A percentile compares a stretch with the other conserved stretches of the same genome.
Conservation (phyloP, 768 basidiomycete genomes). For the Mycena maculata region DNA sequence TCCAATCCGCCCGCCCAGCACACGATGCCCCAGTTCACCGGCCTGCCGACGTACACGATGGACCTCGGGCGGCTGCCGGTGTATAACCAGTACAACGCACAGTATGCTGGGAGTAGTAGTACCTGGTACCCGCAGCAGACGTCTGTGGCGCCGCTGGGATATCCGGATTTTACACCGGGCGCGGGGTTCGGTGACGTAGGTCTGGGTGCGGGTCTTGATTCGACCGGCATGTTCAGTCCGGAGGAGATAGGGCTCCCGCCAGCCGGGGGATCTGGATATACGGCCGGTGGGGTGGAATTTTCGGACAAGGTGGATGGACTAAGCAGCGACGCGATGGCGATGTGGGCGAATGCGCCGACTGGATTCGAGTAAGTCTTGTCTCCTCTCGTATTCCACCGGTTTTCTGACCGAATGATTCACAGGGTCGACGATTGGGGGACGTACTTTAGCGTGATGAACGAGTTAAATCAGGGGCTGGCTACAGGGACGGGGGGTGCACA, state of each 20-base stretch:
- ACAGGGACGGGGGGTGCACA: too few species aligned
- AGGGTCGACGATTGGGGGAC: constrained; percentile 21
- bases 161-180: constrained; percentile 15
- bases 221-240: background rate
- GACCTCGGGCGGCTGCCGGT: constrained; percentile 24
- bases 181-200: background rate
- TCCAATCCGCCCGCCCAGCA: background rate
- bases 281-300: background rate
- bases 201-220: too few species aligned
- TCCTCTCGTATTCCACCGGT: background rate
- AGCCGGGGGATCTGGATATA: too few species aligned
- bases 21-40: background rate
- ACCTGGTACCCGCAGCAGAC: constrained; percentile 26
- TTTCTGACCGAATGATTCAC: background rate
- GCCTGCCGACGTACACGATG: constrained; percentile 23
- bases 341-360: constrained; percentile 29
- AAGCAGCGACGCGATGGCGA: constrained; percentile 9
- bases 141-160: constrained; percentile 11
- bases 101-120: background rate
- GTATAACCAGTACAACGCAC: constrained; percentile 2
- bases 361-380: constrained; percentile 22
- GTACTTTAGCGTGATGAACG: constrained; percentile 26
- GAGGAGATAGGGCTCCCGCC: background rate
- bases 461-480: constrained; percentile 6
- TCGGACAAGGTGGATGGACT: background rate